phyloP scores from a whole-genome alignment of 1,284 basidiomycete genomes.

The Lignosus rhinocerotis region DNA sequence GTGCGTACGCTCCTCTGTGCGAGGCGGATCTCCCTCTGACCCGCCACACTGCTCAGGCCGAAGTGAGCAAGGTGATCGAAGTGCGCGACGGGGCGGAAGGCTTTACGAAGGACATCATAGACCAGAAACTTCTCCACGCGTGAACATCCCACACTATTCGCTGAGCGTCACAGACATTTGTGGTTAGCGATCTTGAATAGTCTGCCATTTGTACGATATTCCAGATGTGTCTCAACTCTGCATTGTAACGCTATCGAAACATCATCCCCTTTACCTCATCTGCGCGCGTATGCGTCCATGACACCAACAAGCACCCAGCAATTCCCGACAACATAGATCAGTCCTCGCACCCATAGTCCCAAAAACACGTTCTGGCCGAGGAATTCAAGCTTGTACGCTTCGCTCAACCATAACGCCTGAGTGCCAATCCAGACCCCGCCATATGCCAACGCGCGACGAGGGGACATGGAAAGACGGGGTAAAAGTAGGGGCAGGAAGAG shows the following conservation, averaged over 20 bases:
- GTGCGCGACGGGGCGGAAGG: constrained; percentile 79
- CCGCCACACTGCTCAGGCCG: constrained; percentile 49
- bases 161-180: neutral
- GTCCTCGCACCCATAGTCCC: constrained; percentile 75
- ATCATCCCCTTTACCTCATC: neutral
- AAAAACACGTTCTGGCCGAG: constrained; percentile 73
- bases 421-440: constrained; percentile 72
- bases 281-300: constrained; percentile 48
- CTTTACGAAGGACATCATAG: constrained; percentile 71
- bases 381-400: constrained; percentile 90
- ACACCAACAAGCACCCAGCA: constrained; percentile 73
- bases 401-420: constrained; percentile 84
- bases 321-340: constrained; percentile 75
- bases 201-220: constrained; percentile 13
- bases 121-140: constrained; percentile 56
- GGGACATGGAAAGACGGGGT: constrained; percentile 60
- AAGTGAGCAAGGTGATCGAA: constrained; percentile 77
- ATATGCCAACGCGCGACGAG: constrained; percentile 42
- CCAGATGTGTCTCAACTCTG: constrained; percentile 6
- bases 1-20: constrained; percentile 41
- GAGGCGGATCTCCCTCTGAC: neutral
- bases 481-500: constrained; percentile 86
- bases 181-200: neutral
- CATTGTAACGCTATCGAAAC: constrained; percentile 18
- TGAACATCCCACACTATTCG: neutral